Evolutionary conservation across 2,329 filamentous ascomycete genomes (phyloP), one percentile per base, ranked within the genome.

Genomic region (Zalaria sp.): DNA sequence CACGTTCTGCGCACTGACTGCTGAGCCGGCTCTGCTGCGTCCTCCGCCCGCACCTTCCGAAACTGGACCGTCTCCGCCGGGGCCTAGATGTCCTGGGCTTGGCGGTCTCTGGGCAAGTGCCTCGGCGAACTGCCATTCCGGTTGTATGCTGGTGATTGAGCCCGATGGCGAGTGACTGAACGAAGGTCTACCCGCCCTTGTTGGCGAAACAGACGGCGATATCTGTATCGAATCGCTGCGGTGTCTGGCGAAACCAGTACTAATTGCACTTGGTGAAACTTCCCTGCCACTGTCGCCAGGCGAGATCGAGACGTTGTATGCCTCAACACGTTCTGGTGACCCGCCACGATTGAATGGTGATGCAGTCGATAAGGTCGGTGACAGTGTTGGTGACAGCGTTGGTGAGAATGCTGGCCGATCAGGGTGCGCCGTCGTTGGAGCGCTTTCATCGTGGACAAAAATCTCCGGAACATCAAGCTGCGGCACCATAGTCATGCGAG

Each of bases 391-490:
- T 32, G 29, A 32, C 7, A 7, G 7, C n/a, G 29, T 32, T 32
- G 29, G 29, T 32, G 29, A 7, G 7, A 32, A 7, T n/a, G 42
- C 60, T 62, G 5, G 57, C 52, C 25, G 59, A 52, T 58, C 37
- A 57, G 52, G 28, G 52, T 41, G 9, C 29, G 26, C 34, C 29
- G 36, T 27, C 44, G 51, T 57, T 43, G 50, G 63, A 40, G 64
- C 54, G 35, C 76, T 74, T 48, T 85, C 80, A 43, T 89, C 82
- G 49, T 95, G 86, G 25, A 95, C 83, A 47, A 84, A 79, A 47
- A 96, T 94, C 55, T 94, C 86, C 0, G 89, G 89, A 26, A 94
- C 81, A 11, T 46, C 46, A 9, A 46, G 27, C 50, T 84, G 77
- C 3, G 88, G 87, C 27, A 93, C 67, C 1, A 69, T 73, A 4